These are phyloP conservation scores for Hypoxylon fragiforme DNA, from an alignment of 495 filamentous ascomycete species.

Conservation along the genomic window DNA sequence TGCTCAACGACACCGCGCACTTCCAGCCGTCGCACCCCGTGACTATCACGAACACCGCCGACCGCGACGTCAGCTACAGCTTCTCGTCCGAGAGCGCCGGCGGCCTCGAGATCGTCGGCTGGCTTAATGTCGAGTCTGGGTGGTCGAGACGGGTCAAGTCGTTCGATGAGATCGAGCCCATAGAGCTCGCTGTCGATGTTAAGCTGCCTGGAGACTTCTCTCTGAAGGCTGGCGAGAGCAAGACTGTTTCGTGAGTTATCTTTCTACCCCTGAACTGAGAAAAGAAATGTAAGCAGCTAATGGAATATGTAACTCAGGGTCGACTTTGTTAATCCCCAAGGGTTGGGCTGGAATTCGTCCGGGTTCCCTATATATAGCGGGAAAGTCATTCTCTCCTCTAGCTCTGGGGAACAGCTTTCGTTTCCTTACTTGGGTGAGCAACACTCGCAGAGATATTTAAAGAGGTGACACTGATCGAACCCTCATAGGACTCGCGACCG, in stretches of 20 bases:
- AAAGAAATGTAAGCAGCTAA: too few relatives aligned
- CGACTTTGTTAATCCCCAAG: constrained; percentile 12
- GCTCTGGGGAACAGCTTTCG: constrained; percentile 38
- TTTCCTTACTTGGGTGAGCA: constrained; percentile 35
- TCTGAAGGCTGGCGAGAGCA: constrained; percentile 11
- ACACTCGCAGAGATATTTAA: background rate
- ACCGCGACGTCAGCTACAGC: constrained; percentile 40
- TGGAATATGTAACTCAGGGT: background rate
- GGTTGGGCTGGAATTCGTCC: constrained; percentile 8
- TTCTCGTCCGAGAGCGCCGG: constrained; percentile 26
- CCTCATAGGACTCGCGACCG: constrained; percentile 1
- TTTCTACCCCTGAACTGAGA: background rate
- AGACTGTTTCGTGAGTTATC: constrained; percentile 11
- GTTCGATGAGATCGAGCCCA: constrained; percentile 4
- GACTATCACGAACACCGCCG: constrained; percentile 48
- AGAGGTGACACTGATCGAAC: background rate
- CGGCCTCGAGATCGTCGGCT: constrained; percentile 15
- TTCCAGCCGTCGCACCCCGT: constrained; percentile 42
- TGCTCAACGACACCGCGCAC: constrained; percentile 51
- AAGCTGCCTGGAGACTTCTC: constrained; percentile 9
- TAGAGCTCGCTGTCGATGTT: constrained; percentile 1
- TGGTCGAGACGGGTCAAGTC: constrained; percentile 1
- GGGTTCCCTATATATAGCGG: constrained; percentile 43
- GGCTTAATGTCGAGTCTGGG: background rate
- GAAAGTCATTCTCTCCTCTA: constrained; percentile 41